Conservation (phyloP, 768 basidiomycete species). For the Clavulina sp. region DNA sequence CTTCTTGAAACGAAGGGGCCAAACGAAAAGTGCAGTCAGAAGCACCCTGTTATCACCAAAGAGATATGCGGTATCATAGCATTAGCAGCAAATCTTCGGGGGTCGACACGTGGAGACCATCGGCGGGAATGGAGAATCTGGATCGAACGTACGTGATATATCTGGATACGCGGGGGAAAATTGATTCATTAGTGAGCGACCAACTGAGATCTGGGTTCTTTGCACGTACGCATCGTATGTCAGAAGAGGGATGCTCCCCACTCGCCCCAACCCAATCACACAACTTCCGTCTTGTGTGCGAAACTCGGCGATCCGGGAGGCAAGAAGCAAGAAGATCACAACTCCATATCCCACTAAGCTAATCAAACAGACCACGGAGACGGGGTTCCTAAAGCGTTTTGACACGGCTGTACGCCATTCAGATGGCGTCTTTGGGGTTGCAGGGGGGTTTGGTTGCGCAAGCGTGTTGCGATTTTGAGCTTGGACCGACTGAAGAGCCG, state of each 20-base stretch:
- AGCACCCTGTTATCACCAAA: constrained; percentile 22
- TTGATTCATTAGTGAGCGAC: no score
- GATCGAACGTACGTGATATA: no score
- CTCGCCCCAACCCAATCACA: constrained; percentile 29
- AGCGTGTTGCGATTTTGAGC: not conserved
- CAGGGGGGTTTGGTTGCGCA: not conserved
- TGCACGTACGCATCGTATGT: constrained; percentile 34
- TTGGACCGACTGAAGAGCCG: no score
- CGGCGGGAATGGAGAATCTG: no score
- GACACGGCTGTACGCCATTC: no score
- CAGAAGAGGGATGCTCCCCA: constrained; percentile 26
- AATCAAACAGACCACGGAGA: constrained; percentile 26
- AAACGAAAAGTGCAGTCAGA: constrained; percentile 27
- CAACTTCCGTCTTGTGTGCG: constrained; percentile 22
- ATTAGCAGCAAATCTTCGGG: constrained; percentile 3
- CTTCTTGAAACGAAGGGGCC: constrained; percentile 25
- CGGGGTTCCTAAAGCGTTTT: constrained; percentile 25
- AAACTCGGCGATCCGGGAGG: constrained; percentile 15
- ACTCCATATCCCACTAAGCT: constrained; percentile 24
- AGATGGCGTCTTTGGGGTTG: no score
- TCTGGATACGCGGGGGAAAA: no score
- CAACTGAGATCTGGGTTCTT: no score
- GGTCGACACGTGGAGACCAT: no score
- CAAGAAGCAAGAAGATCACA: constrained; percentile 24
- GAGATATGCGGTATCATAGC: constrained; percentile 8